Evolutionary conservation across 306 rosid genomes (phyloP).

Genomic region (Gastrolobium bilobum): DNA sequence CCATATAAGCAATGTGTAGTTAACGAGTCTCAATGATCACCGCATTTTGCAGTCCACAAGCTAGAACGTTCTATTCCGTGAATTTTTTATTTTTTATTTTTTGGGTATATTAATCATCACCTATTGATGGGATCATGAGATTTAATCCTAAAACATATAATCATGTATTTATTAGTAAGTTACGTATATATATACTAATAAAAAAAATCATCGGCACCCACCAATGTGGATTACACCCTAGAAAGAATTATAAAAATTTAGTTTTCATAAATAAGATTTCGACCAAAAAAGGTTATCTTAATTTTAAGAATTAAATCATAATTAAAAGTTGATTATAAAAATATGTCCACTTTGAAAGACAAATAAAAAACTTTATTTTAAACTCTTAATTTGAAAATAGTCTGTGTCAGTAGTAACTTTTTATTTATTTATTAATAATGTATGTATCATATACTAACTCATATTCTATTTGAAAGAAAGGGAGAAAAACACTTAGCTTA

Average conservation of each 20-base stretch:
- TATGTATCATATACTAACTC: neutral
- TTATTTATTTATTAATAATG: neutral
- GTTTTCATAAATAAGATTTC: neutral
- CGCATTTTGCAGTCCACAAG: neutral
- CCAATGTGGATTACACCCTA: too few species aligned
- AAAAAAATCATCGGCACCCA: too few species aligned
- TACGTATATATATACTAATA: too few species aligned
- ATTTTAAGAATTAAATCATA: neutral
- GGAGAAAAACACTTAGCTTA: too few species aligned
- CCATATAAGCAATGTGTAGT: slow-evolving; percentile 15
- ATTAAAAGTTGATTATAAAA: neutral
- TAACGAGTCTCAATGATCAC: neutral
- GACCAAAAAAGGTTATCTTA: neutral
- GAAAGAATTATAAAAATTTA: neutral
- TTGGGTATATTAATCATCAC: too few species aligned
- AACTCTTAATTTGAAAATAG: too few species aligned
- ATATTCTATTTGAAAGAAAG: neutral
- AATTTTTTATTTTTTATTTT: too few species aligned
- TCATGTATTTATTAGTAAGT: too few species aligned
- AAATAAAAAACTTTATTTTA: neutral
- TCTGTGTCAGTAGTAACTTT: neutral
- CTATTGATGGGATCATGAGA: too few species aligned
- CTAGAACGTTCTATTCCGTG: neutral
- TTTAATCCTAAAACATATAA: too few species aligned
- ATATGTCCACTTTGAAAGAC: neutral